Base-by-base conservation (phyloP, 345 rosid genomes). In the Salix caprea region DNA sequence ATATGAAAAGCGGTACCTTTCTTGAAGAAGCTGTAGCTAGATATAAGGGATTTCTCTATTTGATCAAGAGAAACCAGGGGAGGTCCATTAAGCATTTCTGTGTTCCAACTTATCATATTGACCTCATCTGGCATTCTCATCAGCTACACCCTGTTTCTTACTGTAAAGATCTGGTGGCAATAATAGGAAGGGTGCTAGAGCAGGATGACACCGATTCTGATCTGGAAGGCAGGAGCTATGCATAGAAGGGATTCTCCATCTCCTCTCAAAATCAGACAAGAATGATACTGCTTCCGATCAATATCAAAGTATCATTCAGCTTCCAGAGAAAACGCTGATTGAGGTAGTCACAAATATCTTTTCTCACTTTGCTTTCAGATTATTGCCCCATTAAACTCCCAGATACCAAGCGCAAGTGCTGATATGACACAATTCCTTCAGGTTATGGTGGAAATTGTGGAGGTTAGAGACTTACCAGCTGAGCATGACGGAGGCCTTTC, bases 41-140 rank as follows among this genome's bases (percentile, higher is more conserved):
- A 79, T 79, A 82, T 18, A 80, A 70, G 37, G 87, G 81, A 1
- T 86, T 86, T 46, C 80, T 82, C 60, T 78, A 82, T 74, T 64
- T 82, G 69, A 76, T 82, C 66, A 78, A 75, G 62, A 82, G 70
- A 76, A 84, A 80, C 42, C n/a, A 36, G 62, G 84, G 78, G 70
- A 82, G 69, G 19, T 65, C 72, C 1, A 44, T 64, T n/a, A 60
- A 73, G 26, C 56, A 28, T 13, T 84, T 71, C 54, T 79, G 78
- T 37, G 78, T 84, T 77, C 85, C 84, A 24, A 77, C 84, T 7
- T 77, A 82, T 44, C 83, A 83, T 74, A 81, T 77, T 36, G 86
- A 81, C 75, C 83, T 86, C 19, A 77, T 79, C 42, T 82, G 81
- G 80, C 85, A 74, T 30, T 52, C 82, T 56, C 82, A 77, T 39